Evolutionary conservation across 768 basidiomycete species (phyloP).

Genomic region (Mycena epipterygia): DNA sequence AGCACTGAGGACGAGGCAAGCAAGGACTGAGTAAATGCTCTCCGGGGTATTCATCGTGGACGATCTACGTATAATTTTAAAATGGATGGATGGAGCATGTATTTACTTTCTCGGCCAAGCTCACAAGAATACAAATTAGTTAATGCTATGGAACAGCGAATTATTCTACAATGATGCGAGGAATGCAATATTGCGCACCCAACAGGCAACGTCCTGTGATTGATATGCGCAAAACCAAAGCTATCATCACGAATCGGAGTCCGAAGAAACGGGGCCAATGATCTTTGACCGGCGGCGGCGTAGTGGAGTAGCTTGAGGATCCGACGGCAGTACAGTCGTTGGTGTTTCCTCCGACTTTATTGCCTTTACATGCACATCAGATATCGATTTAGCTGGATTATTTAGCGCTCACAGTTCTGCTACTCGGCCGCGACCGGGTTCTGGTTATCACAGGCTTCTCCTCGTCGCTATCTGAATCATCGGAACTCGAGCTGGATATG

Average conservation of each 20-base stretch:
- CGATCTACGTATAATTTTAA: not conserved
- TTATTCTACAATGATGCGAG: too few species aligned
- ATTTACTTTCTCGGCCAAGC: too few species aligned
- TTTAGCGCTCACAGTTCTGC: constrained; percentile 27
- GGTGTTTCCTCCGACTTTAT: constrained; percentile 48
- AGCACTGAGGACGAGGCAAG: not conserved
- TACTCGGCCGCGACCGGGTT: constrained; percentile 27
- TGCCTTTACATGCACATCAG: constrained; percentile 33
- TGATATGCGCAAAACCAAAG: too few species aligned
- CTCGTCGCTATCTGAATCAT: constrained; percentile 25
- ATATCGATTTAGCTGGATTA: not conserved
- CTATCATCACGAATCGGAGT: constrained; percentile 44
- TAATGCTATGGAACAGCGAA: too few species aligned
- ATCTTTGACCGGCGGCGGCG: constrained; percentile 63
- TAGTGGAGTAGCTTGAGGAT: constrained; percentile 48
- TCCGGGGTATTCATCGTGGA: not conserved
- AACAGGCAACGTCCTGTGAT: too few species aligned
- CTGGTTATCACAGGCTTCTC: constrained; percentile 20
- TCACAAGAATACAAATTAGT: too few species aligned
- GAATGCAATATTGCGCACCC: too few species aligned
- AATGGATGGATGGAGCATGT: too few species aligned
- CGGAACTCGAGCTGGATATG: constrained; percentile 31
- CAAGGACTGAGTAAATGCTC: constrained; percentile 7
- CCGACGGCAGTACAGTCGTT: constrained; percentile 46
- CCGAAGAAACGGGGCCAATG: constrained; percentile 45